These are phyloP conservation scores for Closterium sp. DNA, from an alignment of 139 green algal genomes.

Conservation along the genomic window DNA sequence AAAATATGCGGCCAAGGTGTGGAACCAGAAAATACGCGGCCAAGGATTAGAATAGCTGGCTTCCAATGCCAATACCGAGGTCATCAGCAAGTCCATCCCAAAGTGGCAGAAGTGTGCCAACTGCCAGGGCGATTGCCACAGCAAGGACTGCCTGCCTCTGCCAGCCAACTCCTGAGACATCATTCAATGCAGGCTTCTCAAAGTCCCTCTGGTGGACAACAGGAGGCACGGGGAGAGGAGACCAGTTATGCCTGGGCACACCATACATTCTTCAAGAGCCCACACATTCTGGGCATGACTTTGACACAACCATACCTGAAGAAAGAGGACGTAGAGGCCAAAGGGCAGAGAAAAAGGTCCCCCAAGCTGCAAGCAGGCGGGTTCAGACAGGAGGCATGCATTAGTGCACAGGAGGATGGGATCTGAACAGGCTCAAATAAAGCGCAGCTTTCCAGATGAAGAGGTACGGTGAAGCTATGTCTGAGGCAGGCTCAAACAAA, in stretches of 20 bases:
- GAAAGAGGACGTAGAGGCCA: conserved; percentile 40
- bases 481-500: too few species aligned
- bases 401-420: neutral
- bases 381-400: neutral
- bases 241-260: neutral
- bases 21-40: too few species aligned
- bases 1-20: too few species aligned
- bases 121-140: neutral
- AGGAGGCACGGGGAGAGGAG: too few species aligned
- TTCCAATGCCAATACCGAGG: conserved; percentile 13
- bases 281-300: too few species aligned
- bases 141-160: neutral
- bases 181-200: conserved; percentile 31
- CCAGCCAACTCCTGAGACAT: conserved; percentile 28
- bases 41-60: conserved; percentile 9
- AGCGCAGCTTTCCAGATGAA: too few species aligned
- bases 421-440: too few species aligned
- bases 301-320: conserved; percentile 7
- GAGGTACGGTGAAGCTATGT: too few species aligned
- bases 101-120: conserved; percentile 23
- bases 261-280: too few species aligned
- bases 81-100: conserved; percentile 28
- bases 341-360: conserved; percentile 12
- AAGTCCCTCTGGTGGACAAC: conserved; percentile 17
- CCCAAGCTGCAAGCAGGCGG: neutral